Conservation (phyloP, 345 rosid species). For the Hibiscus mutabilis region DNA sequence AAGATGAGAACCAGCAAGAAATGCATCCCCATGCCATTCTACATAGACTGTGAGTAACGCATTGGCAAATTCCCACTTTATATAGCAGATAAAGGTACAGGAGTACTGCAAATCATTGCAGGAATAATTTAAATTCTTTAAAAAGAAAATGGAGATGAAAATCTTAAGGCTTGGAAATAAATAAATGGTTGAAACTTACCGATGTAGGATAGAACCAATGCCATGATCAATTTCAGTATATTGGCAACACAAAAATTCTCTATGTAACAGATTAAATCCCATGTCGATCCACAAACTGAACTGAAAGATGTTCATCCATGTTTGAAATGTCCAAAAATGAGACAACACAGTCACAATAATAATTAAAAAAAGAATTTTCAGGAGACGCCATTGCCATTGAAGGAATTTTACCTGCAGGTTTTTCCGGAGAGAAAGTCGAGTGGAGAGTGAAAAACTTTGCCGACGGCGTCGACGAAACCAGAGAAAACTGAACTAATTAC, state of each 20-base stretch:
- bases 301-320: conserved; percentile 18
- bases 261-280: conserved; percentile 49
- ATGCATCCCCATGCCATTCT: conserved; percentile 30
- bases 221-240: conserved; percentile 37
- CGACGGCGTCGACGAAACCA: conserved; percentile 26
- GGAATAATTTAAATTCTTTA: not conserved
- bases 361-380: not conserved
- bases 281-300: conserved; percentile 36
- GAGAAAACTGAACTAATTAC: conserved; percentile 35
- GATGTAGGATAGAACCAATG: conserved; percentile 25
- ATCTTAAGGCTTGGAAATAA: not conserved
- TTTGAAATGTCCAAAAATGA: not conserved
- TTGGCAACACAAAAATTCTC: conserved; percentile 50
- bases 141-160: not conserved
- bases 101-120: conserved; percentile 22
- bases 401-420: conserved; percentile 42
- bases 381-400: not conserved
- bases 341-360: not conserved
- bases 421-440: conserved; percentile 47
- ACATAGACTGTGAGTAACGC: conserved; percentile 38
- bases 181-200: conserved; percentile 12
- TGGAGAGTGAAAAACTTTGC: conserved; percentile 40
- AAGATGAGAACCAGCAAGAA: conserved; percentile 34
- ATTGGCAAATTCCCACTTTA: conserved; percentile 39
- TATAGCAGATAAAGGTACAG: conserved; percentile 42